Percentiles rank a stretch among this genome's conserved stretches.
These are phyloP conservation scores for Dactylellina drechsleri DNA, from an alignment of 2,329 filamentous ascomycete genomes.

Conservation along the genomic window DNA sequence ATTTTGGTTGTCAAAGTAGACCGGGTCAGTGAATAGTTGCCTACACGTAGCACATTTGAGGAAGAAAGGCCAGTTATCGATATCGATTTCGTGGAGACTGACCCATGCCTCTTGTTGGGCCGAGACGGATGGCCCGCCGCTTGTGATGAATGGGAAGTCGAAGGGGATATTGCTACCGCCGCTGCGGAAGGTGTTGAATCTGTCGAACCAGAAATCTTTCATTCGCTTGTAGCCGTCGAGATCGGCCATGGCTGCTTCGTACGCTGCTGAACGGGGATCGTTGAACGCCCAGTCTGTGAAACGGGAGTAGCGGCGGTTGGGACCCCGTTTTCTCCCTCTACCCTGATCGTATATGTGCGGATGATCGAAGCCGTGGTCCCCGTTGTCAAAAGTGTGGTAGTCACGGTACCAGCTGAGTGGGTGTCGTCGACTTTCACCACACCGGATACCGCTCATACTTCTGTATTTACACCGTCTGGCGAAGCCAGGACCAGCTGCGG, in stretches of 20 bases:
- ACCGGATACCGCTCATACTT: slow-evolving; percentile 4
- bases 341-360: neutral
- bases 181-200: neutral
- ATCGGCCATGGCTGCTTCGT: slow-evolving; percentile 25
- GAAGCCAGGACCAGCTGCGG: neutral
- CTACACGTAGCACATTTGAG: slow-evolving; percentile 38
- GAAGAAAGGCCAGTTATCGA: slow-evolving; percentile 34
- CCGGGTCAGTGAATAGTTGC: slow-evolving; percentile 27
- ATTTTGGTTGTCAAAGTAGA: slow-evolving; percentile 7
- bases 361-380: neutral
- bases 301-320: neutral
- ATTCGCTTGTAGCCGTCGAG: neutral
- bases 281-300: neutral
- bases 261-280: slow-evolving; percentile 24
- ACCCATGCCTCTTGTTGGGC: slow-evolving; percentile 9
- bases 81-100: slow-evolving; percentile 37
- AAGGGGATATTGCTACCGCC: neutral
- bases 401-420: slow-evolving; percentile 24
- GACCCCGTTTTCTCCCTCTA: neutral
- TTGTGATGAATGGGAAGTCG: neutral
- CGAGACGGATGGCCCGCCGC: slow-evolving; percentile 2
- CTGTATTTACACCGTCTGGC: slow-evolving; percentile 30
- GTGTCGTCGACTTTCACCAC: slow-evolving; percentile 18
- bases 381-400: slow-evolving; percentile 10
- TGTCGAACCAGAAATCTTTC: neutral